These are phyloP conservation scores for Septoria linicola DNA, from an alignment of 2,329 filamentous ascomycete genomes.

Conservation along the genomic window DNA sequence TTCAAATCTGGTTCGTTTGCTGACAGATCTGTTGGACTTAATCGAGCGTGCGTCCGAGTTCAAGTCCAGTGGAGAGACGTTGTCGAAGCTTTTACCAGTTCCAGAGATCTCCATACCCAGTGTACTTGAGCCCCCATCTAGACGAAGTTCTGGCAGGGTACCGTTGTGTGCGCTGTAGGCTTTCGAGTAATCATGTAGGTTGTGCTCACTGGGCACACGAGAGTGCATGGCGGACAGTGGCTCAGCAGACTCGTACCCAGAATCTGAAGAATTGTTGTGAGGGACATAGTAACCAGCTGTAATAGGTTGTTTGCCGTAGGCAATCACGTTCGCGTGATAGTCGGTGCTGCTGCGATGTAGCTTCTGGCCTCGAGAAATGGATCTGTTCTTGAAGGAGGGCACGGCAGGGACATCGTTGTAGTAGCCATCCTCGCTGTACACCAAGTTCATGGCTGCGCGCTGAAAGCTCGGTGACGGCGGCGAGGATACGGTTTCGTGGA, in stretches of 20 bases:
- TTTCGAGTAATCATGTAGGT: conserved; percentile 11
- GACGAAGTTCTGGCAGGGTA: conserved; percentile 26
- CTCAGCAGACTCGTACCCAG: conserved; percentile 32
- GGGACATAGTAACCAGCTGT: conserved; percentile 11
- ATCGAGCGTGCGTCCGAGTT: conserved; percentile 16
- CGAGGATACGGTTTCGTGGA: conserved; percentile 4
- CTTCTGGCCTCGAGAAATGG: neutral
- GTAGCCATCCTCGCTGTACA: conserved; percentile 8
- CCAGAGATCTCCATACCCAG: conserved; percentile 15
- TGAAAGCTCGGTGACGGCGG: neutral
- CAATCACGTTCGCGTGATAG: conserved; percentile 3
- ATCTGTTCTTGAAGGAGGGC: conserved; percentile 8
- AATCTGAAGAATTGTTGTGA: conserved; percentile 29
- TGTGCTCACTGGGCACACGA: conserved; percentile 28
- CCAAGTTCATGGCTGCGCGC: neutral
- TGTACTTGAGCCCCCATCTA: conserved; percentile 20
- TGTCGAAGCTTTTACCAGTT: conserved; percentile 12
- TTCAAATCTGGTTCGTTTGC: conserved; percentile 23
- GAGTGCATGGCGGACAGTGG: conserved; percentile 25
- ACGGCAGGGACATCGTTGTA: conserved; percentile 9
- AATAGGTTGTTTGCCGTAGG: conserved; percentile 7
- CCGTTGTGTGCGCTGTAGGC: conserved; percentile 16
- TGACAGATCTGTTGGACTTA: conserved; percentile 15
- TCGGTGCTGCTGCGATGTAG: conserved; percentile 12
- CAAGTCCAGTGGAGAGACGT: conserved; percentile 18